phyloP scores from a whole-genome alignment of 352 stramenopile genomes.

The Phytophthora constricta region DNA sequence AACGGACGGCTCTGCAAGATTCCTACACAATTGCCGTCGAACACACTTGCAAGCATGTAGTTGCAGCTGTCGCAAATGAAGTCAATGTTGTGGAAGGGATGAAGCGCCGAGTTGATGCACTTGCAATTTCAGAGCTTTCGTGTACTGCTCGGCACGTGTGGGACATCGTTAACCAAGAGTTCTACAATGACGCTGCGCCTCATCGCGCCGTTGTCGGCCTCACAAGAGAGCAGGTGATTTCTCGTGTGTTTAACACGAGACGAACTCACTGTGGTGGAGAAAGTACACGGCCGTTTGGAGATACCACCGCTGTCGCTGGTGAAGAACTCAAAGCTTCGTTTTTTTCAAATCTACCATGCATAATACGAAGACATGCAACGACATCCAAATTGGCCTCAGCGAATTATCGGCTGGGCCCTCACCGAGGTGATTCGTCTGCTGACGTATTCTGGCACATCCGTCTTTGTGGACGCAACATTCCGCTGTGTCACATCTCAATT shows the following conservation, averaged over 20 bases:
- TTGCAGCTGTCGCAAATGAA: neutral
- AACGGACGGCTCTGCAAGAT: neutral
- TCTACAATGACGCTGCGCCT: neutral
- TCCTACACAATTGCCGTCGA: neutral
- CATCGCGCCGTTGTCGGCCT: neutral
- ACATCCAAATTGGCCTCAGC: neutral
- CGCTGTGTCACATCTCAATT: no score
- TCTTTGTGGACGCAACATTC: no score
- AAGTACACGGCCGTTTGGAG: neutral
- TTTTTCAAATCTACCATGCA: neutral
- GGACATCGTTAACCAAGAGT: neutral
- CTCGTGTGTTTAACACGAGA: neutral
- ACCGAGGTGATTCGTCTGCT: neutral
- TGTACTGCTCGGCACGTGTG: neutral
- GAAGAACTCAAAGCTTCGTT: neutral
- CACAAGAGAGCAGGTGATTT: neutral
- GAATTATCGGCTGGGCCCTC: neutral
- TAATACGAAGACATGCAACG: neutral
- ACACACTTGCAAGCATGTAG: neutral
- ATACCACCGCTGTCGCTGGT: neutral
- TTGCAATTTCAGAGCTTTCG: neutral
- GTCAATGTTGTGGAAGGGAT: neutral
- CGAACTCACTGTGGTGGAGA: neutral
- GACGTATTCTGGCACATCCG: neutral
- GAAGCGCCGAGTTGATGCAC: neutral